Evolutionary conservation across 1,284 basidiomycete genomes (phyloP).

Genomic region (Fomitiporia mediterranea): DNA sequence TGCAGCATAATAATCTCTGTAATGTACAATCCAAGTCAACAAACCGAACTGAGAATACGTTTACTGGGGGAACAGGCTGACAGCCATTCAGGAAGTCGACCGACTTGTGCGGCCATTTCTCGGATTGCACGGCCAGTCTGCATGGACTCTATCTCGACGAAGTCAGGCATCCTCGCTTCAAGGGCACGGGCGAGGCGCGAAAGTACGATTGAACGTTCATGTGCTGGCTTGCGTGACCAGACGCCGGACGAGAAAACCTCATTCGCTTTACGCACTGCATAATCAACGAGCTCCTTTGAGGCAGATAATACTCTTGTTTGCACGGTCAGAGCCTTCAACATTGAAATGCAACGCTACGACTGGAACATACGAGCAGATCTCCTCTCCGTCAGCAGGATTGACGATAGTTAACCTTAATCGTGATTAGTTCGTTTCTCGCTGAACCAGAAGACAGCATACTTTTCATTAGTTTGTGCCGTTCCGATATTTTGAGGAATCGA

Average conservation of each 20-base stretch:
- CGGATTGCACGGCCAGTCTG: conserved; percentile 74
- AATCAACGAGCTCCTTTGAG: conserved; percentile 43
- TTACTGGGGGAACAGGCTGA: conserved; percentile 32
- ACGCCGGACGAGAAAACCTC: conserved; percentile 54
- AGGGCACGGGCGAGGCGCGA: conserved; percentile 58
- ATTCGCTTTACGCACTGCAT: conserved; percentile 52
- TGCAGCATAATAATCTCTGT: conserved; percentile 72
- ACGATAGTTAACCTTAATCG: conserved; percentile 46
- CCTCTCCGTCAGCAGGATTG: conserved; percentile 64
- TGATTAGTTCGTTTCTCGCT: background rate
- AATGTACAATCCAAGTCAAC: conserved; percentile 14
- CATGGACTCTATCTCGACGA: conserved; percentile 64
- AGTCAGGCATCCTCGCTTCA: conserved; percentile 47
- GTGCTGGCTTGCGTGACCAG: conserved; percentile 60
- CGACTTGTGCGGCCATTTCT: conserved; percentile 74
- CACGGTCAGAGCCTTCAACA: background rate
- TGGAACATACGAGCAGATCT: conserved; percentile 50
- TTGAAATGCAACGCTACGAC: background rate
- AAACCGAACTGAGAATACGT: conserved; percentile 19
- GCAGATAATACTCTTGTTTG: conserved; percentile 36
- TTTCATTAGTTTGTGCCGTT: background rate
- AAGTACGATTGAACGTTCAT: conserved; percentile 61
- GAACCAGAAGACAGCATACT: background rate
- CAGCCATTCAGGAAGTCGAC: conserved; percentile 78
- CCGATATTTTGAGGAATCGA: background rate